phyloP scores from a whole-genome alignment of 2,329 filamentous ascomycete species.

The Clonostachys chloroleuca region DNA sequence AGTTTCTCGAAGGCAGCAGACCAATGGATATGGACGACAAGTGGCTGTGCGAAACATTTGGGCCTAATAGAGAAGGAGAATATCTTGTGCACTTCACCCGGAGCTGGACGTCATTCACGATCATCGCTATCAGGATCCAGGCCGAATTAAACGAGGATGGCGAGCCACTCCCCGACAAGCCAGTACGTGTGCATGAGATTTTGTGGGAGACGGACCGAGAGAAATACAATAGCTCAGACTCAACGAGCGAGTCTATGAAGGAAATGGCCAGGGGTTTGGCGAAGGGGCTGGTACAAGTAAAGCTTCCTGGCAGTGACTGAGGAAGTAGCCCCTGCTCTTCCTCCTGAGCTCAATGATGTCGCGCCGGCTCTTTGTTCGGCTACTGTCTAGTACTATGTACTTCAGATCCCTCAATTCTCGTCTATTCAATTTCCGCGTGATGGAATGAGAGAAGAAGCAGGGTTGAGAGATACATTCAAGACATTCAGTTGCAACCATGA shows the following conservation, averaged over 20 bases:
- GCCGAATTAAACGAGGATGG: not conserved
- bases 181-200: not conserved
- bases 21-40: not conserved
- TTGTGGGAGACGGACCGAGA: constrained; percentile 33
- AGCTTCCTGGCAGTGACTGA: no score
- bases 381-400: no score
- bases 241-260: constrained; percentile 6
- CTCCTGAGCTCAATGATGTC: no score
- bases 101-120: not conserved
- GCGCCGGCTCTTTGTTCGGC: no score
- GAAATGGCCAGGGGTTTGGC: no score
- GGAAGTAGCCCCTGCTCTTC: no score
- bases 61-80: not conserved
- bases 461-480: no score
- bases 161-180: not conserved
- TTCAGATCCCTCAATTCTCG: no score
- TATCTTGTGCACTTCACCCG: not conserved
- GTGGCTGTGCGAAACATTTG: not conserved
- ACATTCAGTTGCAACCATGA: no score
- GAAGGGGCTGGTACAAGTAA: no score
- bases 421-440: no score
- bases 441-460: no score
- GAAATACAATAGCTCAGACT: constrained; percentile 77
- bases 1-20: not conserved
- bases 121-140: not conserved